These are phyloP conservation scores for Psilocybe mexicana DNA, from an alignment of 1,284 basidiomycete genomes.

Conservation along the genomic window DNA sequence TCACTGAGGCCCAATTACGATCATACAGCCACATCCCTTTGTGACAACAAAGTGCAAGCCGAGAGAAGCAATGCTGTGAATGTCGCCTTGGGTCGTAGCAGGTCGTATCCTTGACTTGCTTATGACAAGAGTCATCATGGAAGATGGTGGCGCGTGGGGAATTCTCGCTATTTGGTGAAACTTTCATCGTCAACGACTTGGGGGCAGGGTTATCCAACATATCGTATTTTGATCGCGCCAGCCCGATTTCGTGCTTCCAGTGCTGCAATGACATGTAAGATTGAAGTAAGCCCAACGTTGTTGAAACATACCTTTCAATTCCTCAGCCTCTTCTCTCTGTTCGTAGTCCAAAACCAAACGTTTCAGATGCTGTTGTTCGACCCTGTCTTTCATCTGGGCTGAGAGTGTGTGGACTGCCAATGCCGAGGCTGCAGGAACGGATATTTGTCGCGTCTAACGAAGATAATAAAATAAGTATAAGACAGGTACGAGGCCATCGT, in stretches of 20 bases:
- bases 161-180: not conserved
- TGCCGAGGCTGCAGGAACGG: constrained; percentile 84
- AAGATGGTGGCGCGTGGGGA: not conserved
- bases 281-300: not conserved
- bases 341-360: constrained; percentile 87
- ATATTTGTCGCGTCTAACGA: constrained; percentile 75
- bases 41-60: not conserved
- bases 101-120: constrained; percentile 1
- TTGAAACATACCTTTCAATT: constrained; percentile 59
- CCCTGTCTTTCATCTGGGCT: constrained; percentile 89
- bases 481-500: not conserved
- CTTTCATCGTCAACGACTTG: not conserved
- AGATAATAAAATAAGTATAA: constrained; percentile 7
- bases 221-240: constrained; percentile 71
- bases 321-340: constrained; percentile 81
- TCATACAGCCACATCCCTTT: not conserved
- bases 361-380: constrained; percentile 95
- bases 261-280: constrained; percentile 38
- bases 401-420: constrained; percentile 88
- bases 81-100: not conserved
- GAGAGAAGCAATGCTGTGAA: not conserved
- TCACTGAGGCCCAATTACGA: too few species aligned
- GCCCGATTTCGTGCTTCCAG: constrained; percentile 66
- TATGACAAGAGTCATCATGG: not conserved
- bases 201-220: constrained; percentile 50